Base-by-base conservation (phyloP, 2,329 filamentous ascomycete species). In the Cordyceps cateniannulata region DNA sequence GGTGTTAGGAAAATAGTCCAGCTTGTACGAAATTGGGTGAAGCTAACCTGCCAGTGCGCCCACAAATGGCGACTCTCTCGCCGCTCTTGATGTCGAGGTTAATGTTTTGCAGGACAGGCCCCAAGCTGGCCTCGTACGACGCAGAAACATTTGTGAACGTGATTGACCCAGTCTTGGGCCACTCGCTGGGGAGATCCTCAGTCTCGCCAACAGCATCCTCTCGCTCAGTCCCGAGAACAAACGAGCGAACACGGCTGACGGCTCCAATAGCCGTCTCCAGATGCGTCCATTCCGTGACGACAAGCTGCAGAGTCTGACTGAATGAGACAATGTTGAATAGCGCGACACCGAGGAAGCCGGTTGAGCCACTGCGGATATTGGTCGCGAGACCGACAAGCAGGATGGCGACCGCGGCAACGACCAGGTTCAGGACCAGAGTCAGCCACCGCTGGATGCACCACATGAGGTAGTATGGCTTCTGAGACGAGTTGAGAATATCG, bases 381-480 rank as follows among this genome's bases (percentile, higher is more conserved):
- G 81, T 76, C 0, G 79, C 76, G 1, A 82, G 66, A 1, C 60
- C 70, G 9, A 83, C 76, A 2, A 83, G 65, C 1, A 80, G 64
- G 0, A 77, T 72, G 0, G 79, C 79, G 38, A 83, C 71, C 1
- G 66, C 75, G 0, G 79, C 76, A 0, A 80, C 76, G 3, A 68
- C 49, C 2, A 83, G 66, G 60, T 82, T 78, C 16, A 83, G 65
- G 0, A 79, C 77, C 1, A 83, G 66, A 0, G 71, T 76, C 1
- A 82, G 69, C 79, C 80, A 83, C 24, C 76, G 70, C 63, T 82
- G 81, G 16, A 82, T 76, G 29, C 75, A 75, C 60, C 73, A 77
- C 14, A 81, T 71, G 7, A 81, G 69, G 62, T 83, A 72, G 20
- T 66, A 70, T 0, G 70, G 70, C 25, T 67, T 63, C 38, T 72